Conservation (phyloP, 2,329 filamentous ascomycete species). For the Xylariaceae sp. region DNA sequence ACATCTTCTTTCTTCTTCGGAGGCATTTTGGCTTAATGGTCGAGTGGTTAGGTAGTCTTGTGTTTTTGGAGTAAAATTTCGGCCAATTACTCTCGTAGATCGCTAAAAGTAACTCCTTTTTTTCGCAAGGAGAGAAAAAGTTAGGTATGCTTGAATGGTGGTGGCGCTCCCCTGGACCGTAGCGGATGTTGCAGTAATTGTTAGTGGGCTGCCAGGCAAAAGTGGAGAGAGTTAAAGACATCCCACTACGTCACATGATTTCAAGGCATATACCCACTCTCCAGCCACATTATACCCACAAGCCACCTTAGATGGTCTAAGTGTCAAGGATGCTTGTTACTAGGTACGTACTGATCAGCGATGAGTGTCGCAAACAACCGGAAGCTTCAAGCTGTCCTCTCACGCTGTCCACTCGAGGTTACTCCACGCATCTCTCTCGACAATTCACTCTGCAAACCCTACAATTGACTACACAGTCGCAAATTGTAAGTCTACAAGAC, state of each 20-base stretch:
- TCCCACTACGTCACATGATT: conserved; percentile 35
- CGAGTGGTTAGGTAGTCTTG: background rate
- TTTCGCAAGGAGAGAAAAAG: conserved; percentile 16
- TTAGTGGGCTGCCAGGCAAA: conserved; percentile 36
- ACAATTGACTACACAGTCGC: conserved; percentile 10
- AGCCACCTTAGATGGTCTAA: conserved; percentile 16
- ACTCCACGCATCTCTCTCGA: conserved; percentile 6
- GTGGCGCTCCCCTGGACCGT: conserved; percentile 29
- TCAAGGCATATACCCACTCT: background rate
- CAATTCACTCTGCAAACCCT: conserved; percentile 16
- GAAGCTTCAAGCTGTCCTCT: conserved; percentile 46
- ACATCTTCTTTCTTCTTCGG: conserved; percentile 66
- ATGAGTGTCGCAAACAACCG: background rate
- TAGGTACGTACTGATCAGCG: background rate
- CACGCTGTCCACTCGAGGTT: background rate
- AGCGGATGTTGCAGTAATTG: conserved; percentile 22
- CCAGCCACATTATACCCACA: conserved; percentile 25
- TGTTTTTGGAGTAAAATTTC: background rate
- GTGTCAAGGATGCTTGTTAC: too few relatives aligned
- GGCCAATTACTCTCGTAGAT: background rate
- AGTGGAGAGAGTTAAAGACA: conserved; percentile 31
- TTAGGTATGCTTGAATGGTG: conserved; percentile 12
- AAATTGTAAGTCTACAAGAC: conserved; percentile 13
- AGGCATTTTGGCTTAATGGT: conserved; percentile 63
- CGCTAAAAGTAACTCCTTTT: background rate